Percentiles rank a stretch among this genome's conserved stretches.
Conservation (phyloP, 305 asterid genomes). For the Striga hermonthica region DNA sequence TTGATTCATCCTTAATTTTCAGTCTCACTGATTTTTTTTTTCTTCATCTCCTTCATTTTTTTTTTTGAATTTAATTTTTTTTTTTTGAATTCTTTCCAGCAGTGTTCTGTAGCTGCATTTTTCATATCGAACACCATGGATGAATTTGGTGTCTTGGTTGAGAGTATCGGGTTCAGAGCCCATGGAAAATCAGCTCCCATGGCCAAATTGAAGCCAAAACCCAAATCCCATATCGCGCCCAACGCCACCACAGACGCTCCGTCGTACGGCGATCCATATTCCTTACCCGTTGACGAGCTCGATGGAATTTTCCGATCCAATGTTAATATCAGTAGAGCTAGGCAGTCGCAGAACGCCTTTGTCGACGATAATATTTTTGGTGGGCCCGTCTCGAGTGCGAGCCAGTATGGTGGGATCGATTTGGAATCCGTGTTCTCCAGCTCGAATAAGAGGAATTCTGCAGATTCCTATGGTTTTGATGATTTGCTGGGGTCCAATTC, state of each 20-base stretch:
- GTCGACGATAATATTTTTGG: constrained; percentile 56
- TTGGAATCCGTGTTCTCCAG: constrained; percentile 49
- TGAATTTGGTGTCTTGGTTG: constrained; percentile 74
- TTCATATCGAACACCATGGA: constrained; percentile 47
- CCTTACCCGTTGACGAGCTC: constrained; percentile 61
- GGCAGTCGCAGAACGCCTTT: constrained; percentile 33
- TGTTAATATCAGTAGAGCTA: constrained; percentile 21
- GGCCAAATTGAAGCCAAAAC: constrained; percentile 59
- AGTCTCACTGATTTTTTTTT: not conserved
- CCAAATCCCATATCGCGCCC: constrained; percentile 41
- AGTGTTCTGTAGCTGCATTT: not conserved
- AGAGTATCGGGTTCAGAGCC: constrained; percentile 75
- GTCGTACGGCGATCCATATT: constrained; percentile 40
- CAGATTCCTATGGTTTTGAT: constrained; percentile 35
- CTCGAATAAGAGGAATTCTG: constrained; percentile 30
- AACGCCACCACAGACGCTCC: constrained; percentile 28
- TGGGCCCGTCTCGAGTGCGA: constrained; percentile 38
- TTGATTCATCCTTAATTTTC: too few relatives aligned
- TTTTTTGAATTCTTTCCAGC: not conserved
- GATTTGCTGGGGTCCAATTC: constrained; percentile 43
- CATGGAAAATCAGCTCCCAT: constrained; percentile 63
- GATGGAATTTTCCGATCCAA: constrained; percentile 63
- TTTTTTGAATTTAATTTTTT: not conserved
- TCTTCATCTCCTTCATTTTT: not conserved
- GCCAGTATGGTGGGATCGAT: constrained; percentile 44